Percentiles rank a stretch among this genome's conserved stretches.
Evolutionary conservation across 306 rosid species (phyloP).

Genomic region (Morella rubra): DNA sequence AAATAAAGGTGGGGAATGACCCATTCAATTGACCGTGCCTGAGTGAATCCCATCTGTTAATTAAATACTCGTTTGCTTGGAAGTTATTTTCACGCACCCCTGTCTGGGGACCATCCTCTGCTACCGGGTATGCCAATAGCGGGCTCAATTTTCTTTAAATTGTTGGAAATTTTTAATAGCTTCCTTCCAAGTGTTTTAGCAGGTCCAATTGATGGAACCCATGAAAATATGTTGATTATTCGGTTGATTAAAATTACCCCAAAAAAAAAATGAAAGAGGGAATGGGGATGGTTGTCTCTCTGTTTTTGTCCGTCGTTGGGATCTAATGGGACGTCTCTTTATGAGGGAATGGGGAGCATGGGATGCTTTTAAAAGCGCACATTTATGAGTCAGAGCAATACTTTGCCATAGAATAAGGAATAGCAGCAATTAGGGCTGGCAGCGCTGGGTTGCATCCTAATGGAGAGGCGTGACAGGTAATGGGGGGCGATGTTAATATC

Average conservation of each 20-base stretch:
- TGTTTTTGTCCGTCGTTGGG: neutral
- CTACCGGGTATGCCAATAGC: neutral
- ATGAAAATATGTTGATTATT: too few relatives aligned
- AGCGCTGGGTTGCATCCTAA: neutral
- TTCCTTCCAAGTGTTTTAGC: neutral
- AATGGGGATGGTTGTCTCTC: neutral
- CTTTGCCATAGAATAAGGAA: constrained; percentile 1
- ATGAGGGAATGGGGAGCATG: neutral
- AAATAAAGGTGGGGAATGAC: too few relatives aligned
- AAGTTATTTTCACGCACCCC: neutral
- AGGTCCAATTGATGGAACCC: neutral
- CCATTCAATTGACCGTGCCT: too few relatives aligned
- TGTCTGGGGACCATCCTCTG: neutral
- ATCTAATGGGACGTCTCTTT: constrained; percentile 1
- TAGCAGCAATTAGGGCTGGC: neutral
- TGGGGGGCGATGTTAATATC: neutral
- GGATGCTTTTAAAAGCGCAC: neutral
- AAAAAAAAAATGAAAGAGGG: too few relatives aligned
- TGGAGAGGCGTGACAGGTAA: neutral
- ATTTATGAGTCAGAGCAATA: neutral
- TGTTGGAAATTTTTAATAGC: neutral
- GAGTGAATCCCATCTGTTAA: too few relatives aligned
- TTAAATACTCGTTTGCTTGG: neutral
- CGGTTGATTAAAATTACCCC: too few relatives aligned
- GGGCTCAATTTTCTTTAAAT: neutral